Percentiles rank a stretch among this genome's conserved stretches.
phyloP scores from a whole-genome alignment of 345 rosid species.

The Sonneratia alba region DNA sequence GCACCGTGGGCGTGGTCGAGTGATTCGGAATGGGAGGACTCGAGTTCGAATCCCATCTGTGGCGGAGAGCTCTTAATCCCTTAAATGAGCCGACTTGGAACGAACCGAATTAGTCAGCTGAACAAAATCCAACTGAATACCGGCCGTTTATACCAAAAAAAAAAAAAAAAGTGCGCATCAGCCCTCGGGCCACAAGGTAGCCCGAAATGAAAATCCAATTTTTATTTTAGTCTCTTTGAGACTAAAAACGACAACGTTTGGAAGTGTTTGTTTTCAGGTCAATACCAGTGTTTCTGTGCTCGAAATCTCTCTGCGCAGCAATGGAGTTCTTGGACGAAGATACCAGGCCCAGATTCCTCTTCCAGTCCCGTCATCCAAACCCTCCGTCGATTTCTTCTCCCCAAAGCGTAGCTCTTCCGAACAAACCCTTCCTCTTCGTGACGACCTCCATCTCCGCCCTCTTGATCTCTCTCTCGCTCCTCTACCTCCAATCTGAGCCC shows the following conservation, averaged over 20 bases:
- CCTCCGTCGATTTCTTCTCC: neutral
- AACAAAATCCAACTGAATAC: too few relatives aligned
- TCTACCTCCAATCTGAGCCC: constrained; percentile 61
- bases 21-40: too few relatives aligned
- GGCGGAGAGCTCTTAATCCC: too few relatives aligned
- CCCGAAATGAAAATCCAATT: neutral
- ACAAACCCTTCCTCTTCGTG: constrained; percentile 19
- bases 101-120: too few relatives aligned
- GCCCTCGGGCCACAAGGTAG: neutral
- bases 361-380: constrained; percentile 39
- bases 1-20: too few relatives aligned
- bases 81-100: too few relatives aligned
- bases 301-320: neutral
- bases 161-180: constrained; percentile 28
- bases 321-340: constrained; percentile 96
- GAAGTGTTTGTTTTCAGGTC: neutral
- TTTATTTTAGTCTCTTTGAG: neutral
- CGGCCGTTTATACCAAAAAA: too few relatives aligned
- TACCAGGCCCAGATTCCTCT: constrained; percentile 55
- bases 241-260: neutral
- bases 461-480: constrained; percentile 38
- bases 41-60: too few relatives aligned
- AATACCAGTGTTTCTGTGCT: neutral
- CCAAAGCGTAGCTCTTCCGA: constrained; percentile 9
- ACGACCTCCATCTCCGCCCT: constrained; percentile 40